phyloP scores from a whole-genome alignment of 805 yeast genomes.

The Kodamaea hsintzibuensis region DNA sequence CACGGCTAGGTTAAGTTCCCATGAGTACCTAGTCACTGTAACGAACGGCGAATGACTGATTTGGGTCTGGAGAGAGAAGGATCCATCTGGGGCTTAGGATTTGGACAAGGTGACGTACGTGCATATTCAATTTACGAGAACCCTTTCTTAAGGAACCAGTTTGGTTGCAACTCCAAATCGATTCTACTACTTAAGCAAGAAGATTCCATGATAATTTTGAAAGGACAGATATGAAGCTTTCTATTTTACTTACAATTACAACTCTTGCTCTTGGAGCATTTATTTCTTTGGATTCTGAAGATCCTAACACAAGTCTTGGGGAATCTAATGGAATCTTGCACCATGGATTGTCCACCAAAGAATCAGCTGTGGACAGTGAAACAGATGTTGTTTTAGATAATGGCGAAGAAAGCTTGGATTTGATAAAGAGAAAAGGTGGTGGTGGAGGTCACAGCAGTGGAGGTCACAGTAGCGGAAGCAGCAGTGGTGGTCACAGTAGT shows the following conservation, averaged over 20 bases:
- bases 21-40: no score
- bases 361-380: not conserved
- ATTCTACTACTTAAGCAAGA: not conserved
- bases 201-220: not conserved
- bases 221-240: not conserved
- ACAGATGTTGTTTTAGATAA: no score
- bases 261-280: not conserved
- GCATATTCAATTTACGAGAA: not conserved
- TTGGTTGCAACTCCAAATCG: not conserved
- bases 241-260: not conserved
- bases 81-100: no score
- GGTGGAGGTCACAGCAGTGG: not conserved
- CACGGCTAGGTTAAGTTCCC: no score
- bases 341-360: not conserved
- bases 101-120: not conserved
- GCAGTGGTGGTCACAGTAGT: not conserved
- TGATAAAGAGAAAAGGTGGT: no score
- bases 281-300: not conserved
- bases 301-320: not conserved
- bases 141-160: not conserved
- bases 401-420: no score
- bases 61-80: no score
- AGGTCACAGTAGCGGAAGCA: not conserved
- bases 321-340: not conserved
- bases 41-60: no score